Conservation (phyloP, 1,284 basidiomycete species). For the Leucoagaricus sp. region DNA sequence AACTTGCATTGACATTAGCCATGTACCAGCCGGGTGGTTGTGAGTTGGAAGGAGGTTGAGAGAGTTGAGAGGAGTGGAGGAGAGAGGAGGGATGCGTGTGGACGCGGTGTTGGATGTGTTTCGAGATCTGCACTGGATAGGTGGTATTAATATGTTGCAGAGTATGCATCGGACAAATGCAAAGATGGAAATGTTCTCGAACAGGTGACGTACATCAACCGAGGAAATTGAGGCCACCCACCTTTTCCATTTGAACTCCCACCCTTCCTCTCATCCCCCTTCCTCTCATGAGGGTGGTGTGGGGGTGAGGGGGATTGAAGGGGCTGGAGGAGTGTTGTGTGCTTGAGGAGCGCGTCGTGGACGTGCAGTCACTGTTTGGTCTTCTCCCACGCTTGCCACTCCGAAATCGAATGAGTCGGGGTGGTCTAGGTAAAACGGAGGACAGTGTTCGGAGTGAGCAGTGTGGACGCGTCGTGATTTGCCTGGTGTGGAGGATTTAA, state of each 20-base stretch:
- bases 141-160: neutral
- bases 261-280: conserved; percentile 31
- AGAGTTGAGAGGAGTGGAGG: conserved; percentile 15
- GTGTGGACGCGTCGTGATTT: conserved; percentile 4
- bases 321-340: conserved; percentile 36
- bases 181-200: neutral
- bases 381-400: conserved; percentile 58
- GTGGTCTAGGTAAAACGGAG: neutral
- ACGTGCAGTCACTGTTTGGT: conserved; percentile 70
- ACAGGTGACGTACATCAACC: conserved; percentile 5
- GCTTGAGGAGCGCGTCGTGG: conserved; percentile 44
- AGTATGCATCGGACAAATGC: neutral
- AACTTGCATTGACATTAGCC: conserved; percentile 43
- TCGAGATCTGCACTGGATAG: conserved; percentile 13
- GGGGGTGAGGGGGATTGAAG: conserved; percentile 26
- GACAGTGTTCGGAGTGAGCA: neutral
- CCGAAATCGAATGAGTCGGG: conserved; percentile 36
- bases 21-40: conserved; percentile 7
- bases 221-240: conserved; percentile 13
- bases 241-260: too few species aligned
- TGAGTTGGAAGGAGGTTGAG: conserved; percentile 11
- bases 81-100: conserved; percentile 27
- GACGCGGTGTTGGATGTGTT: conserved; percentile 25
- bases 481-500: conserved; percentile 5
- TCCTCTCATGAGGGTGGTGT: conserved; percentile 18